Base-by-base conservation (phyloP, 2,329 filamentous ascomycete species). In the Diplodia intermedia region DNA sequence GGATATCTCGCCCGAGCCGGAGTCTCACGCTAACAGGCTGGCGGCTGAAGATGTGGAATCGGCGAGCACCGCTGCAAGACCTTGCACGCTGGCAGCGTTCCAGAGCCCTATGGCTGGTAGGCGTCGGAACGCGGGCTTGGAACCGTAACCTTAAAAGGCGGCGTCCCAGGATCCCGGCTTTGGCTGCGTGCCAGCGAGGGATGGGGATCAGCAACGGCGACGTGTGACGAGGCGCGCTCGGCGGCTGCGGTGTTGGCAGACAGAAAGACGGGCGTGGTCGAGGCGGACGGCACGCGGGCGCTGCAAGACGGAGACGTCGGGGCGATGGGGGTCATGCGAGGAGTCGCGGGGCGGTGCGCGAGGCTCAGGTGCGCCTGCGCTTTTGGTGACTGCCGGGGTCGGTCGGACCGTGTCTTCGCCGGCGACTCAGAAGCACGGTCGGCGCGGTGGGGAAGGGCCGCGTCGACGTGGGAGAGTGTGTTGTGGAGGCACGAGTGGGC, bases 101-200 rank as follows among this genome's bases (percentile, higher is more conserved):
- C 47, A 12, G 43, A 15, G 43, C 60, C 47, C 29, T 63, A 31
- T 18, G 47, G n/a, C 43, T 63, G 47, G 60, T 52, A 63, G 47
- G 20, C 36, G 47, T 20, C 60, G 60, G 47, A 63, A 52, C 47
- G 60, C 60, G 36, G 43, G 60, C 47, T 38, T 63, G 60, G 60
- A 63, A 38, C 47, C 60, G 29, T 31, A 53, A 63, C 60, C 60
- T 62, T 63, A 63, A 62, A 50, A 29, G 60, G 18, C 14, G 43
- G 26, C 5, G 60, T 50, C 57, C 60, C 60, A 31, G 60, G 60
- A 38, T 52, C 26, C 60, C 23, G 60, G 60, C 43, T 36, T 52
- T n/a, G 47, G 50, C 7, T 31, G 29, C 60, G 43, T 12, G 36
- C 36, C 31, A 49, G 47, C 47, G 60, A 53, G 43, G 57, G 56